Conservation (phyloP, 768 basidiomycete species). For the Leucogyrophana mollusca region DNA sequence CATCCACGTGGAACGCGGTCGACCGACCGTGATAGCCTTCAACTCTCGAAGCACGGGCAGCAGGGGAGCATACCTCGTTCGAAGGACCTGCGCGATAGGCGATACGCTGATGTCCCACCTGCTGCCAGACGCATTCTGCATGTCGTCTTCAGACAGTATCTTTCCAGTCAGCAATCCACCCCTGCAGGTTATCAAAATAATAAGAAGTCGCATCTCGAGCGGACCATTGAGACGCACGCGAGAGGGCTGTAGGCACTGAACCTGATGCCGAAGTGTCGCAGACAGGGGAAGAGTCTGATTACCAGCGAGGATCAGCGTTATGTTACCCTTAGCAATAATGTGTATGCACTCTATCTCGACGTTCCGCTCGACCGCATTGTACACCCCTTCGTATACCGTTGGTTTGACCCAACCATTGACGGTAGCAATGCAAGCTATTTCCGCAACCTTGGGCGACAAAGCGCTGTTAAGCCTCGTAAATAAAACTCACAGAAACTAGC, state of each 20-base stretch:
- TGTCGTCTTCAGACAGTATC: constrained; percentile 8
- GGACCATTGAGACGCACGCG: constrained; percentile 8
- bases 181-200: not conserved
- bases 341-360: constrained; percentile 36
- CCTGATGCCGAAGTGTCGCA: constrained; percentile 38
- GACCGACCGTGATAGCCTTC: constrained; percentile 3
- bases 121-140: constrained; percentile 3
- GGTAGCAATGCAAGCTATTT: constrained; percentile 40
- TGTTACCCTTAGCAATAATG: not conserved
- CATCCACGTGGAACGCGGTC: not conserved
- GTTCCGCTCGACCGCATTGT: constrained; percentile 43
- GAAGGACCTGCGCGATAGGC: not conserved
- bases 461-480: not conserved
- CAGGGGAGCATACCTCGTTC: constrained; percentile 7
- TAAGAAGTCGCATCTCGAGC: not conserved
- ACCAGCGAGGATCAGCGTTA: too few species aligned
- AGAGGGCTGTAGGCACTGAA: constrained; percentile 34
- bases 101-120: constrained; percentile 13
- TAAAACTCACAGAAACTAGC: not conserved
- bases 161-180: constrained; percentile 8
- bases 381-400: constrained; percentile 48
- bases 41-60: constrained; percentile 15
- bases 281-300: constrained; percentile 38
- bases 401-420: constrained; percentile 48
- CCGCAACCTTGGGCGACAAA: constrained; percentile 32